Evolutionary conservation across 2,329 filamentous ascomycete genomes (phyloP).

Genomic region (Clonostachys rhizophaga): DNA sequence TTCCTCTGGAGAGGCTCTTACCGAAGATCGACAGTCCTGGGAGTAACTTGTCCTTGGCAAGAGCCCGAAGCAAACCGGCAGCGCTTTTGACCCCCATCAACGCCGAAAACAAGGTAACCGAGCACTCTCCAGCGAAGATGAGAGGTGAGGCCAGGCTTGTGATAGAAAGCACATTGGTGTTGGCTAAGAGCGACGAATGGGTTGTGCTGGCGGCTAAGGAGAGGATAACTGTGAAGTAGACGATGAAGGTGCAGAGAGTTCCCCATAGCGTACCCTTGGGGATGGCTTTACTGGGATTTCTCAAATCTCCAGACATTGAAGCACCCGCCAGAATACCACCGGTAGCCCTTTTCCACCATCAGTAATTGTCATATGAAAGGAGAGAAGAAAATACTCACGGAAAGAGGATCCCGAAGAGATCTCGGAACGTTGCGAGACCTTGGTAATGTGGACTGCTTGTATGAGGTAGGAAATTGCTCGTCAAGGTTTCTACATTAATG

Average conservation of each 20-base stretch:
- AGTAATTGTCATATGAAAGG: slow-evolving; percentile 38
- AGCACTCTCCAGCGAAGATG: slow-evolving; percentile 77
- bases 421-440: slow-evolving; percentile 68
- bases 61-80: slow-evolving; percentile 78
- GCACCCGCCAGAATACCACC: slow-evolving; percentile 65
- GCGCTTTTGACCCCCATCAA: slow-evolving; percentile 85
- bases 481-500: slow-evolving; percentile 63
- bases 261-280: slow-evolving; percentile 80
- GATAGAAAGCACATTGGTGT: slow-evolving; percentile 76
- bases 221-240: slow-evolving; percentile 73
- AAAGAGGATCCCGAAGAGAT: slow-evolving; percentile 83
- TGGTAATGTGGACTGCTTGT: slow-evolving; percentile 56
- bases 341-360: slow-evolving; percentile 28
- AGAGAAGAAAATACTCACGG: slow-evolving; percentile 35
- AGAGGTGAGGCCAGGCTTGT: slow-evolving; percentile 72
- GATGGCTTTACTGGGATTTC: slow-evolving; percentile 78
- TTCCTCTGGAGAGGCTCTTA: slow-evolving; percentile 64
- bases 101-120: slow-evolving; percentile 78
- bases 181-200: slow-evolving; percentile 65
- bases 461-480: slow-evolving; percentile 70
- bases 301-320: slow-evolving; percentile 85
- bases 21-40: slow-evolving; percentile 72
- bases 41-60: slow-evolving; percentile 73
- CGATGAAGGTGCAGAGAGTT: slow-evolving; percentile 68
- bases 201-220: slow-evolving; percentile 75